These are phyloP conservation scores for Calocybe gambosa DNA, from an alignment of 1,284 basidiomycete species.

Conservation along the genomic window DNA sequence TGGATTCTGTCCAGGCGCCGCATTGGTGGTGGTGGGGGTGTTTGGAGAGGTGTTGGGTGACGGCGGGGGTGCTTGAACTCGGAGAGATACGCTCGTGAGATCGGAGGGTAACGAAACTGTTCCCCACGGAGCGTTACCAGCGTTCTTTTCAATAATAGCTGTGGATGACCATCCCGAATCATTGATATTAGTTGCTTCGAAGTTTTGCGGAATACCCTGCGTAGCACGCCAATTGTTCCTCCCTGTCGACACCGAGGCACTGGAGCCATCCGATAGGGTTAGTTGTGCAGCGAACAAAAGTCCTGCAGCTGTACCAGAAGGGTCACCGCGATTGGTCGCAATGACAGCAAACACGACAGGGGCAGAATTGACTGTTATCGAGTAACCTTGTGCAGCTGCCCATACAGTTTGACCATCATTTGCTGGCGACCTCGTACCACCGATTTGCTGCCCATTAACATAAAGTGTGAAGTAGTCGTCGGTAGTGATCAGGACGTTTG, in stretches of 20 bases:
- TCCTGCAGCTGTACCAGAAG: constrained; percentile 7
- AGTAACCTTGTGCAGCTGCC: constrained; percentile 12
- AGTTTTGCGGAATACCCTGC: constrained; percentile 4
- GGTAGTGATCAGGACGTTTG: constrained; percentile 12
- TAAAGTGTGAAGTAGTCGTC: constrained; percentile 17
- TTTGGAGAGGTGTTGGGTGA: background rate
- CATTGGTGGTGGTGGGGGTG: background rate
- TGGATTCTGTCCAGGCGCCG: background rate
- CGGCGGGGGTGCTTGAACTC: background rate
- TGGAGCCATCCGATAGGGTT: constrained; percentile 11
- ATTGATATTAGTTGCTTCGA: background rate
- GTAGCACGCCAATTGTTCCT: constrained; percentile 9
- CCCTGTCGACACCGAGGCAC: constrained; percentile 9
- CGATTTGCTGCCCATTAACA: constrained; percentile 12
- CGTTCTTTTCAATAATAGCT: constrained; percentile 3
- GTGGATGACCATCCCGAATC: constrained; percentile 11
- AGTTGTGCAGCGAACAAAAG: constrained; percentile 13
- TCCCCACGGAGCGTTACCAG: constrained; percentile 4
- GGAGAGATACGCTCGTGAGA: background rate
- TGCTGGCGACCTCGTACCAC: background rate
- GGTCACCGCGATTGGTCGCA: constrained; percentile 6
- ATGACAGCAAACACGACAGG: constrained; percentile 12
- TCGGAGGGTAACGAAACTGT: background rate
- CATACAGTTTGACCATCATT: constrained; percentile 2
- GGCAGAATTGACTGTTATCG: constrained; percentile 5